Evolutionary conservation across 2,329 filamentous ascomycete genomes (phyloP), one percentile per base, ranked within the genome.

Genomic region (Penicillium hordei): DNA sequence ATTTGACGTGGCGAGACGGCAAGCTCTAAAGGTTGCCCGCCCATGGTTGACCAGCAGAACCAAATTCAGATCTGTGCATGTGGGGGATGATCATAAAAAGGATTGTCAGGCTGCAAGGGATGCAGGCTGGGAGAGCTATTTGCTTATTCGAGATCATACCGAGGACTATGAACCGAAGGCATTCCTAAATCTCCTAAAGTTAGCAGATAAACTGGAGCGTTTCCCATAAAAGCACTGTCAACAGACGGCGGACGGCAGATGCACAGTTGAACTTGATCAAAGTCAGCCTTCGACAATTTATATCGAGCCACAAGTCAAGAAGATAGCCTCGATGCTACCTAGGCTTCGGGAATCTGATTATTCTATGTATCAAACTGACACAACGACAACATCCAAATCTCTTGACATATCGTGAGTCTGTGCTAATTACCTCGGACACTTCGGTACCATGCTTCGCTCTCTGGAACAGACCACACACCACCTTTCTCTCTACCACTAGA

Each of bases 41-140:
- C 29, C 42, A 13, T 48, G 31, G 56, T 54, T 46, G 52, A 52
- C 19, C 8, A 21, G 15, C 48, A 52, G 55, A 54, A 66, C 7
- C 71, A 69, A 70, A 63, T 43, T 55, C 17, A 34, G 59, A 4
- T 70, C 65, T 58, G 65, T 79, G 1, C 78, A 80, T 68, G 71
- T 79, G n/a, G 78, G 78, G 1, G 78, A 80, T 60, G 76, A 80
- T 36, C 72, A 70, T 52, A 57, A 63, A 12, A 78, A 78, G 59
- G 78, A 80, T 58, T 78, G 74, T 52, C 27, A 60, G 25, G 78
- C 71, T 44, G 76, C 76, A 17, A 45, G 59, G 10, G 55, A 68
- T 55, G 75, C 73, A 36, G 76, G 76, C 0, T 77, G 76, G 74
- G 62, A 72, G 45, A 74, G 70, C 17, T 71, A 73, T 57, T 60